Evolutionary conservation across 805 yeast genomes (phyloP), one percentile per base, ranked within the genome.

Genomic region (Diddensiella transvaalensis): DNA sequence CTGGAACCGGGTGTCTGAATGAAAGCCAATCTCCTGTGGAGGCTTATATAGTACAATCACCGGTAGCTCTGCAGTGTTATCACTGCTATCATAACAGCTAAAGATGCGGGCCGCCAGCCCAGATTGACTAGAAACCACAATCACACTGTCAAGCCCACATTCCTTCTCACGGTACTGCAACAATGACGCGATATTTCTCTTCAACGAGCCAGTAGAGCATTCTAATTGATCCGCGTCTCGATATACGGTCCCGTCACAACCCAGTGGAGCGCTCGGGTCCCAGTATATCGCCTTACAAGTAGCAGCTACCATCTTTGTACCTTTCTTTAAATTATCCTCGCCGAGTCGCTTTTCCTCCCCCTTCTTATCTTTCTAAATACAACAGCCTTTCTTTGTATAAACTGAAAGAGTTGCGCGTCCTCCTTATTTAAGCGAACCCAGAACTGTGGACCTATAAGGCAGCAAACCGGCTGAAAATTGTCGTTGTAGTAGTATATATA

Each of bases 1-100:
- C 50, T 43, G 44, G 24, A 50, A 41, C 11, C 39, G 24, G 2
- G 30, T n/a, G 29, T 46, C 54, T 6, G 8, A 10, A 6, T 15
- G 38, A 26, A 26, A 26, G 8, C 13, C 32, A 13, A 26, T 26
- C 8, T 26, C 13, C 8, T 26, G 8, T 26, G 32, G 32, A 26
- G 32, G 32, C 8, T 13, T 8, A 26, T 26, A 26, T 8, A 26
- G 13, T 13, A 26, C 32, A 8, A 13, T 13, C 32, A 26, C 13
- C 13, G 32, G 8, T 8, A 8, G 32, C 8, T 26, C 11, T n/a
- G n/a, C n/a, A n/a, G n/a, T n/a, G n/a, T n/a, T n/a, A n/a, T n/a
- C n/a, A n/a, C n/a, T n/a, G n/a, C n/a, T n/a, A 8, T 26, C 11
- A 26, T 26, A 26, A 26, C 32, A 8, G 11, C 11, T 8, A 26